Percentiles rank a stretch among this genome's conserved stretches.
These are phyloP conservation scores for Diplodia seriata DNA, from an alignment of 2,329 filamentous ascomycete species.

Conservation along the genomic window DNA sequence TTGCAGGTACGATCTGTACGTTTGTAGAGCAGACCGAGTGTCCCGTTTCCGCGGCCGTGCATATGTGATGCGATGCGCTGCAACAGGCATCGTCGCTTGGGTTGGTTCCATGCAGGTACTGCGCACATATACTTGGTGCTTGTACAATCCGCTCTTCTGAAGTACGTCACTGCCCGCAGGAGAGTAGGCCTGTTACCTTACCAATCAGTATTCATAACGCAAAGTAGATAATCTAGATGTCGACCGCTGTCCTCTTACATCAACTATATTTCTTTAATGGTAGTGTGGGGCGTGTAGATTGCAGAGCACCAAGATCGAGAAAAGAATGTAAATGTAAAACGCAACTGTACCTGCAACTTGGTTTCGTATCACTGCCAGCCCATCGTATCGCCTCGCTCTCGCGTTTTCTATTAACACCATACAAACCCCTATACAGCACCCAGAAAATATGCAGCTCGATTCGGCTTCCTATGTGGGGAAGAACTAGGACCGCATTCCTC, in stretches of 20 bases:
- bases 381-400: neutral
- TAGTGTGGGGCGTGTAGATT: neutral
- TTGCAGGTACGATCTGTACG: neutral
- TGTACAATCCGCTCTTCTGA: neutral
- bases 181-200: neutral
- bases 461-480: neutral
- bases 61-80: neutral
- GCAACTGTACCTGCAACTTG: neutral
- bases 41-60: neutral
- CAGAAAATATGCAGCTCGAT: neutral
- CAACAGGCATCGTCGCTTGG: slow-evolving; percentile 14
- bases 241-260: neutral
- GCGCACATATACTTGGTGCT: too few relatives aligned
- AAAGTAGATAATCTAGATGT: neutral
- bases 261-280: neutral
- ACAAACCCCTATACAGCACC: neutral
- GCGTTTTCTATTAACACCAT: neutral
- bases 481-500: neutral
- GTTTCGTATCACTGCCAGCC: neutral
- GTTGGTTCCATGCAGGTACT: neutral
- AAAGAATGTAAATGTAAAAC: too few relatives aligned
- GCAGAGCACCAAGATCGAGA: neutral
- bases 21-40: neutral
- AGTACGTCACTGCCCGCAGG: neutral
- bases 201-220: neutral